Percentiles rank a stretch among this genome's conserved stretches.
These are phyloP conservation scores for Wickerhamomyces sp. DNA, from an alignment of 1,139 yeast genomes.

Conservation along the genomic window DNA sequence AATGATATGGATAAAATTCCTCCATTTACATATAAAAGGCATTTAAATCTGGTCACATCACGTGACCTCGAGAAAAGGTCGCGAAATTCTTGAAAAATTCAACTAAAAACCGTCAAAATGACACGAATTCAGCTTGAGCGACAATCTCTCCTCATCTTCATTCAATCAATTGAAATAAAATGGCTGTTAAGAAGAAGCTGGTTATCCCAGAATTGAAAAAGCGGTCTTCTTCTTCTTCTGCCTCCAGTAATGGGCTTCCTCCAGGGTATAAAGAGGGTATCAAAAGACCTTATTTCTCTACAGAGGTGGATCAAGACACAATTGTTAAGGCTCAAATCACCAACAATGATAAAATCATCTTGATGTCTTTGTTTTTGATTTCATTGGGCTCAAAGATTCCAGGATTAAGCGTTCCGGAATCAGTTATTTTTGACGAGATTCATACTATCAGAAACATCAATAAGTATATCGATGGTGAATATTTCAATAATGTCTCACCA, in stretches of 20 bases:
- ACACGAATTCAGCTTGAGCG: background rate
- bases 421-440: constrained; percentile 58
- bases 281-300: constrained; percentile 21
- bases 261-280: constrained; percentile 21
- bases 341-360: constrained; percentile 15
- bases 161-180: background rate
- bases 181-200: background rate
- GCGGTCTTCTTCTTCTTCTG: background rate
- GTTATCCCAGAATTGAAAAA: background rate
- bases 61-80: too few species aligned
- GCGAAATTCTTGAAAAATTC: background rate
- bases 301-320: constrained; percentile 1
- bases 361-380: constrained; percentile 8
- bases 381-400: constrained; percentile 22
- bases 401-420: constrained; percentile 37
- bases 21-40: too few species aligned
- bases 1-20: too few species aligned
- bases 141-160: background rate
- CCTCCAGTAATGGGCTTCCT: background rate
- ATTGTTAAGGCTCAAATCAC: constrained; percentile 2
- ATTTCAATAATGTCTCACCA: constrained; percentile 58
- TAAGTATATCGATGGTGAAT: constrained; percentile 56
- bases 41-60: too few species aligned
- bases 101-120: background rate
- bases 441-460: constrained; percentile 69